Conservation (phyloP, 2,329 filamentous ascomycete species). For the Xenoacremonium recifei region DNA sequence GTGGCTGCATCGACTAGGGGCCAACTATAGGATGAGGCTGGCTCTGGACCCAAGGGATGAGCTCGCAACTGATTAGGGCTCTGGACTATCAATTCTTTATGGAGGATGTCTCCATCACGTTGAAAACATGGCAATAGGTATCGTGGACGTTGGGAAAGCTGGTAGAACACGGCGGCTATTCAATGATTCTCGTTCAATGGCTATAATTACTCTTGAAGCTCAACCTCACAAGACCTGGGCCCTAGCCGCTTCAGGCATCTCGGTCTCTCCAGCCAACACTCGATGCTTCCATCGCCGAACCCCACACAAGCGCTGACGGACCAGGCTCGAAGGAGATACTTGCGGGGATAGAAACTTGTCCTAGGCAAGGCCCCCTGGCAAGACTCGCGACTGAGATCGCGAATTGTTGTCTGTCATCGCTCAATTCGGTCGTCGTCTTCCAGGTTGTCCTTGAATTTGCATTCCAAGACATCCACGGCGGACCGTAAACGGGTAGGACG, state of each 20-base stretch:
- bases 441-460: not conserved
- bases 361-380: constrained; percentile 19
- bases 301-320: not conserved
- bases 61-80: not conserved
- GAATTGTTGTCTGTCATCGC: constrained; percentile 12
- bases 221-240: not conserved
- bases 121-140: too few relatives aligned
- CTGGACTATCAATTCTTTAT: too few relatives aligned
- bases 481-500: not conserved
- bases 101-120: too few relatives aligned
- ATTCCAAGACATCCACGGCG: not conserved
- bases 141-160: too few relatives aligned
- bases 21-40: constrained; percentile 7
- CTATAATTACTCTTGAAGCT: too few relatives aligned
- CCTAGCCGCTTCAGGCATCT: not conserved
- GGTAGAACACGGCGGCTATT: too few relatives aligned
- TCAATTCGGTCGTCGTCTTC: constrained; percentile 8
- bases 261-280: not conserved
- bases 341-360: constrained; percentile 24
- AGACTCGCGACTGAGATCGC: constrained; percentile 17
- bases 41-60: constrained; percentile 1
- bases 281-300: not conserved
- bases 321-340: constrained; percentile 6
- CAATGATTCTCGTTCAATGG: too few relatives aligned
- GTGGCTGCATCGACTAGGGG: constrained; percentile 12